phyloP scores from a whole-genome alignment of 1,284 basidiomycete genomes.

The Anthracocystis panici-leucophaei region DNA sequence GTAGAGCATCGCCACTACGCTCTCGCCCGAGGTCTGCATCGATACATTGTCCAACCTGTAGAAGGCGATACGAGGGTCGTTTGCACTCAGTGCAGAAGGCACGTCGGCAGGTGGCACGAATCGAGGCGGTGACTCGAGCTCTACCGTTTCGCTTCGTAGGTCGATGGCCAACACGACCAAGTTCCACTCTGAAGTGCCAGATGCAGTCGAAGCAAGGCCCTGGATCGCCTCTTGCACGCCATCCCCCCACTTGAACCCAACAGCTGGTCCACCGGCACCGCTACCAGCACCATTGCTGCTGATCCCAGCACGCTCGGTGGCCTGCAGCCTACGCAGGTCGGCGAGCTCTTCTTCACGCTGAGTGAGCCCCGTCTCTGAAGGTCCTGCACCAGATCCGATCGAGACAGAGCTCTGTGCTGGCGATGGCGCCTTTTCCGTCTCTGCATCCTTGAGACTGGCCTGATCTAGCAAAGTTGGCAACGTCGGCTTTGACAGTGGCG shows the following conservation, averaged over 20 bases:
- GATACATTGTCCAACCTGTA: conserved; percentile 45
- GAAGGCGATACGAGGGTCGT: conserved; percentile 54
- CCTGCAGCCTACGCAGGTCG: conserved; percentile 42
- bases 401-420: conserved; percentile 28
- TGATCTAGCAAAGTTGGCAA: conserved; percentile 37
- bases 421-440: conserved; percentile 1
- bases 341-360: conserved; percentile 48
- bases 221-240: conserved; percentile 50
- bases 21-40: conserved; percentile 33
- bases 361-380: conserved; percentile 24
- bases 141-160: conserved; percentile 43
- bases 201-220: conserved; percentile 42
- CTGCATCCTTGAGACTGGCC: conserved; percentile 9
- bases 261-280: conserved; percentile 23
- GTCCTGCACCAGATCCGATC: conserved; percentile 34
- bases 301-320: conserved; percentile 29
- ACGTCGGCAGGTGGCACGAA: conserved; percentile 49
- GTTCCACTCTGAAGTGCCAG: conserved; percentile 57
- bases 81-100: conserved; percentile 17
- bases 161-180: conserved; percentile 55
- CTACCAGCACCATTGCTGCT: conserved; percentile 7
- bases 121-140: conserved; percentile 45
- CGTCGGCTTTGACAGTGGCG: conserved; percentile 38
- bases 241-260: conserved; percentile 47
- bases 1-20: conserved; percentile 59